Percentiles rank a stretch among this genome's conserved stretches.
phyloP scores from a whole-genome alignment of 495 filamentous ascomycete species.

The Penicillium dipodomyicola region DNA sequence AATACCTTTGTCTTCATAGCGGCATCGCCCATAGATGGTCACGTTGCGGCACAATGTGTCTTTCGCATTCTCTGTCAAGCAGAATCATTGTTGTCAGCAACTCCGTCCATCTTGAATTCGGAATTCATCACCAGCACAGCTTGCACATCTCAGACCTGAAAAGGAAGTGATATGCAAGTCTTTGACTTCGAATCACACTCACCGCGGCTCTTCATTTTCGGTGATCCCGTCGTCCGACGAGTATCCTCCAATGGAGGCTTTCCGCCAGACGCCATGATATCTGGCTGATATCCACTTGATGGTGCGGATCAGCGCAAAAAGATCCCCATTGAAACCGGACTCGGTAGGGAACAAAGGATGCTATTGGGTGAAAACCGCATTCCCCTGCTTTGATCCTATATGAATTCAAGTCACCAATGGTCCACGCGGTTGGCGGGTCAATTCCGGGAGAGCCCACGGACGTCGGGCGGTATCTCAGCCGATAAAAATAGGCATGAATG shows the following conservation, averaged over 20 bases:
- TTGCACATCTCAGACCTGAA: neutral
- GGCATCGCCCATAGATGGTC: conserved; percentile 89
- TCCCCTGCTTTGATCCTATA: conserved; percentile 33
- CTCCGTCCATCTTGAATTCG: conserved; percentile 1
- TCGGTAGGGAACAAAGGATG: conserved; percentile 30
- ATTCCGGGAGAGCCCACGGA: conserved; percentile 17
- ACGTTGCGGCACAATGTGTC: conserved; percentile 92
- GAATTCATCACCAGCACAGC: neutral
- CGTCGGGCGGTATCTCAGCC: conserved; percentile 10
- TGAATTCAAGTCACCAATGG: conserved; percentile 16
- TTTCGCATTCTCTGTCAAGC: conserved; percentile 61
- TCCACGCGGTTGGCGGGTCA: conserved; percentile 23
- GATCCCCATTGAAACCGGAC: conserved; percentile 44
- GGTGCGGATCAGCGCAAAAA: conserved; percentile 38
- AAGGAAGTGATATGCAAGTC: neutral
- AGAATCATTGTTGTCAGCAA: conserved; percentile 10
- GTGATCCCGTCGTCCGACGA: conserved; percentile 53
- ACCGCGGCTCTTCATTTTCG: conserved; percentile 64
- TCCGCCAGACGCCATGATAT: conserved; percentile 43
- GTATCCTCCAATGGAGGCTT: conserved; percentile 46
- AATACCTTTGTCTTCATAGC: conserved; percentile 80
- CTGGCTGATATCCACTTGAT: conserved; percentile 33
- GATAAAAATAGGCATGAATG: conserved; percentile 15
- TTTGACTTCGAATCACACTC: conserved; percentile 23
- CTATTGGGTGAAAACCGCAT: conserved; percentile 43